Evolutionary conservation across 1,284 basidiomycete genomes (phyloP), one percentile per base, ranked within the genome.

Genomic region (Cutaneotrichosporon arboriforme): DNA sequence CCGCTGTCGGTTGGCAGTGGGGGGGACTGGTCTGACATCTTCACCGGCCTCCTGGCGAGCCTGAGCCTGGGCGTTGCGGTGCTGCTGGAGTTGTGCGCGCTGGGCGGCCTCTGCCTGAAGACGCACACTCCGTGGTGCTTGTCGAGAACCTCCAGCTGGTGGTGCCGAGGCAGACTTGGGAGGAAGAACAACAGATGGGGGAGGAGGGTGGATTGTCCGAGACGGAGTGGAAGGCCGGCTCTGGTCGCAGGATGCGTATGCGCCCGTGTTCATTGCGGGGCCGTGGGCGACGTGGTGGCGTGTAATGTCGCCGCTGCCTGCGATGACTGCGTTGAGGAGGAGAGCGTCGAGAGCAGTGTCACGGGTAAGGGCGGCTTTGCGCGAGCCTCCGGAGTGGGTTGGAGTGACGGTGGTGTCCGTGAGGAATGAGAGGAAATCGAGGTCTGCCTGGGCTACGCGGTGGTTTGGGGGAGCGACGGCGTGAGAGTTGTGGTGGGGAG

Each of bases 401-500:
- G 44, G 17, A 33, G 42, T 22, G 9, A 57, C 51, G 26, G 65
- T 43, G 39, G 52, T 47, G 49, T 69, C 66, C 4, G 70, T 72
- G 44, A 74, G 66, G 33, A 72, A 56, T 36, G 61, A 47, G 43
- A 74, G 61, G n/a, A 74, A 39, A 57, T 70, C 72, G 37, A 72
- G 51, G 52, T 74, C 72, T 35, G 58, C 63, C 51, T 70, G 67
- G 31, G 62, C 57, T 15, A 61, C 49, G 23, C 17, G 52, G 47
- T 54, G 52, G 21, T 21, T 17, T 10, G 9, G 48, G 47, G n/a
- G 18, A 42, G 18, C 81, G 58, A 77, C 71, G 61, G 84, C 81
- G 73, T 83, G 82, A 77, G 83, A 83, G 60, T 83, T 78, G 23
- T 74, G 60, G 18, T 76, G 75, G 81, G 80, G 43, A 79, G 61